A percentile compares a stretch with the other conserved stretches of the same genome.
Evolutionary conservation across 2,329 filamentous ascomycete species (phyloP).

Genomic region (Pezicula radicicola): DNA sequence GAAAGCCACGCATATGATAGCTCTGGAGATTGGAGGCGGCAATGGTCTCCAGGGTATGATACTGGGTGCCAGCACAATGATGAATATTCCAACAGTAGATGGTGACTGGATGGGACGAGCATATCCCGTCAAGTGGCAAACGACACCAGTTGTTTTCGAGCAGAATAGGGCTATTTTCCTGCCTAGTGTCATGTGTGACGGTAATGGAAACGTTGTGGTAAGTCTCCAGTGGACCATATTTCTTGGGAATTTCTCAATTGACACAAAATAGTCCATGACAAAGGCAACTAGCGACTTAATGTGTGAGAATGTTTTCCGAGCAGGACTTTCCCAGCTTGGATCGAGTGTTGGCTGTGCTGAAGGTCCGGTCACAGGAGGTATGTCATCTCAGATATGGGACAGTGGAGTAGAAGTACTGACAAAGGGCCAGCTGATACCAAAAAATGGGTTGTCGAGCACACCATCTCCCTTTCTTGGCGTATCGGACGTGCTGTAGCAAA

Average conservation of each 20-base stretch:
- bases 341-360: constrained; percentile 48
- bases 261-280: constrained; percentile 35
- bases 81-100: constrained; percentile 49
- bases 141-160: constrained; percentile 49
- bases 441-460: constrained; percentile 47
- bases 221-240: background rate
- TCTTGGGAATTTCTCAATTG: background rate
- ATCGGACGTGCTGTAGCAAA: constrained; percentile 56
- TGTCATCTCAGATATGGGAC: background rate
- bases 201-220: constrained; percentile 48
- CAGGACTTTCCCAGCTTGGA: constrained; percentile 51
- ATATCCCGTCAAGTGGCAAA: constrained; percentile 54
- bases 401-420: background rate
- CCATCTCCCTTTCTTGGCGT: constrained; percentile 39
- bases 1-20: constrained; percentile 54
- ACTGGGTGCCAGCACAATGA: constrained; percentile 49
- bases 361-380: constrained; percentile 43
- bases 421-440: constrained; percentile 32
- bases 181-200: constrained; percentile 46
- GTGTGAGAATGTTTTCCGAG: constrained; percentile 47
- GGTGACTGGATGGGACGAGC: constrained; percentile 57
- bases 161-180: constrained; percentile 38
- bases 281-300: constrained; percentile 42
- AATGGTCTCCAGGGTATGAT: constrained; percentile 60
- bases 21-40: constrained; percentile 60